These are phyloP conservation scores for Thermoascus crustaceus DNA, from an alignment of 2,329 filamentous ascomycete species.

Conservation along the genomic window DNA sequence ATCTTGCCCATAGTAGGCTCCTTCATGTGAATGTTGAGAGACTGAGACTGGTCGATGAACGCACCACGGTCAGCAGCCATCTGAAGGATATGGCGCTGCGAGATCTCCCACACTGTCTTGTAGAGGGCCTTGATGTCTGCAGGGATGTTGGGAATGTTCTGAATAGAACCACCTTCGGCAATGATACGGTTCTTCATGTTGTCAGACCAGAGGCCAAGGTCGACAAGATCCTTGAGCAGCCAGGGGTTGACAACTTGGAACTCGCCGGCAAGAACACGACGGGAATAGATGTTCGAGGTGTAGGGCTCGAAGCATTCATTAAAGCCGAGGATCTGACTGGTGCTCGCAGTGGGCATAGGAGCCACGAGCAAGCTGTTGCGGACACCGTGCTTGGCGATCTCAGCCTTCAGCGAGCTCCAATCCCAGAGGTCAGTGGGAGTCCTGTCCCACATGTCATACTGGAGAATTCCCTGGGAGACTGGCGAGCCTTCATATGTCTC, in stretches of 20 bases:
- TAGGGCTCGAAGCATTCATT: slow-evolving; percentile 99
- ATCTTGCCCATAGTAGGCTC: slow-evolving; percentile 99
- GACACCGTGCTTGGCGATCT: slow-evolving; percentile 87
- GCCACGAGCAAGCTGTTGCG: slow-evolving; percentile 93
- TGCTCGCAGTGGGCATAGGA: slow-evolving; percentile 96
- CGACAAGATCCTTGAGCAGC: slow-evolving; percentile 95
- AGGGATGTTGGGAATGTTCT: slow-evolving; percentile 95
- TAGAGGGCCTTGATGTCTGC: slow-evolving; percentile 93
- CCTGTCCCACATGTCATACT: slow-evolving; percentile 98
- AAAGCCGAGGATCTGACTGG: slow-evolving; percentile 95
- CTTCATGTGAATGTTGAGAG: slow-evolving; percentile 98
- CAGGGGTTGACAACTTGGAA: slow-evolving; percentile 99
- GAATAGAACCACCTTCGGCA: slow-evolving; percentile 87
- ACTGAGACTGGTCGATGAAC: slow-evolving; percentile 98
- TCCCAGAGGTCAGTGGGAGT: slow-evolving; percentile 94
- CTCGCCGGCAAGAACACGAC: slow-evolving; percentile 92
- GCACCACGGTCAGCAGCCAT: slow-evolving; percentile 98
- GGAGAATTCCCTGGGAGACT: slow-evolving; percentile 87
- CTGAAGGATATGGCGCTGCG: slow-evolving; percentile 87
- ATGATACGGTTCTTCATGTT: slow-evolving; percentile 99
- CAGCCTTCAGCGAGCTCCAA: slow-evolving; percentile 78
- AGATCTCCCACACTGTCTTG: slow-evolving; percentile 99
- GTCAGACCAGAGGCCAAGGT: slow-evolving; percentile 96
- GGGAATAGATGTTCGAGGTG: slow-evolving; percentile 99
- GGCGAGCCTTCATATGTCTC: slow-evolving; percentile 87